Evolutionary conservation across 2,329 filamentous ascomycete genomes (phyloP).

Genomic region (Colletotrichum tabaci): DNA sequence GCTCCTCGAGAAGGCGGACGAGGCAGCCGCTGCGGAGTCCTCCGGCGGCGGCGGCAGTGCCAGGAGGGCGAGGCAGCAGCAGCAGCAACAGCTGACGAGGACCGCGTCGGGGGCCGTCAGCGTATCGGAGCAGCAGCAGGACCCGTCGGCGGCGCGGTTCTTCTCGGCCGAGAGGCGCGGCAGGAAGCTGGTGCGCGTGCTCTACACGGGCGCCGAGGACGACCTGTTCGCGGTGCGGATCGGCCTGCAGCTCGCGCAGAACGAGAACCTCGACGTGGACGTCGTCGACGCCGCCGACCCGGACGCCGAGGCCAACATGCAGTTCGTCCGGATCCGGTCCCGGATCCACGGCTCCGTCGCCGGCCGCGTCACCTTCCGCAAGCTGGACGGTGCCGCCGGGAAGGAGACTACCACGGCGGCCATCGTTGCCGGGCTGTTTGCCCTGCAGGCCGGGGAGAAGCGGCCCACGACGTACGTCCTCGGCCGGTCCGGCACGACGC

Average conservation of each 20-base stretch:
- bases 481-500: background rate
- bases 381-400: background rate
- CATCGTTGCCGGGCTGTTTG: background rate
- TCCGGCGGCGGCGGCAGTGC: too few relatives aligned
- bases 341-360: background rate
- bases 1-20: conserved; percentile 14
- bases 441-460: background rate
- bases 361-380: background rate
- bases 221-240: background rate
- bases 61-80: conserved; percentile 2
- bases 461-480: background rate
- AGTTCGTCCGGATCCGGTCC: background rate
- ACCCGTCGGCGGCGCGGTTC: background rate
- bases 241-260: conserved; percentile 9
- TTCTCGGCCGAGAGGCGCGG: background rate
- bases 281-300: background rate
- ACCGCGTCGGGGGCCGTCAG: conserved; percentile 2
- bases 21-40: background rate
- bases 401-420: background rate
- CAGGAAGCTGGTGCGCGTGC: background rate
- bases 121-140: conserved; percentile 16
- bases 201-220: background rate
- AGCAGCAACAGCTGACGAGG: background rate
- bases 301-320: conserved; percentile 5
- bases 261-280: conserved; percentile 16